These are phyloP conservation scores for Plenodomus lindquistii DNA, from an alignment of 2,329 filamentous ascomycete genomes.

Conservation along the genomic window DNA sequence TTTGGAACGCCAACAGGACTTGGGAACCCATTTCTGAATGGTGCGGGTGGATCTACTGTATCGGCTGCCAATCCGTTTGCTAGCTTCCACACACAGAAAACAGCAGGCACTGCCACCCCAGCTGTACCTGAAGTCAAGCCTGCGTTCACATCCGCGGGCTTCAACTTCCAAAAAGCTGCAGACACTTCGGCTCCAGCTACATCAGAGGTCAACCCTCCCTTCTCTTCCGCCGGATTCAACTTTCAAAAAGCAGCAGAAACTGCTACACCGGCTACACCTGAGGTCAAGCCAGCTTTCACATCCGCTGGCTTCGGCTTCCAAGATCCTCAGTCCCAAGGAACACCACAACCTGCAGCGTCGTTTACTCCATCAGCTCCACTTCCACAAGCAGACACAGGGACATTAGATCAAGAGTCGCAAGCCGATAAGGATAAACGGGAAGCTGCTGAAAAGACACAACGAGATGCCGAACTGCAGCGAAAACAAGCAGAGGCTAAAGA, in stretches of 20 bases:
- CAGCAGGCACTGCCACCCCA: not conserved
- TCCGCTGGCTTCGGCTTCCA: slow-evolving; percentile 5
- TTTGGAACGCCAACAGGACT: not conserved
- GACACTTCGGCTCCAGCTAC: slow-evolving; percentile 1
- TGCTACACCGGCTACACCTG: slow-evolving; percentile 3
- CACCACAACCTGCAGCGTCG: slow-evolving; percentile 9
- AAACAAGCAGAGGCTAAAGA: slow-evolving; percentile 13
- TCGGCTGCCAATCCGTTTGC: not conserved
- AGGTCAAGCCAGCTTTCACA: slow-evolving; percentile 7
- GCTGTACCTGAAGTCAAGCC: slow-evolving; percentile 6
- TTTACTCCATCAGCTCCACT: slow-evolving; percentile 20
- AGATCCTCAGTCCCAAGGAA: not conserved
- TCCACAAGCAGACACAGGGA: slow-evolving; percentile 7
- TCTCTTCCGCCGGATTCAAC: slow-evolving; percentile 7
- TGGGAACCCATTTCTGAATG: slow-evolving; percentile 11
- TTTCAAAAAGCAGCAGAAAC: not conserved
- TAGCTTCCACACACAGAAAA: not conserved
- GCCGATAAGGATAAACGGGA: slow-evolving; percentile 14
- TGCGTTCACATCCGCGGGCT: slow-evolving; percentile 7
- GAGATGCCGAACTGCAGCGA: slow-evolving; percentile 11
- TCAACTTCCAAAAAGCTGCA: slow-evolving; percentile 3
- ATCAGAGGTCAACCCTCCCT: slow-evolving; percentile 6
- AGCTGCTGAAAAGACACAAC: slow-evolving; percentile 15
- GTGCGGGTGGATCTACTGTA: not conserved
- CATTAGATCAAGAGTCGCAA: slow-evolving; percentile 16